phyloP scores from a whole-genome alignment of 768 basidiomycete species.

The Suillus placidus region DNA sequence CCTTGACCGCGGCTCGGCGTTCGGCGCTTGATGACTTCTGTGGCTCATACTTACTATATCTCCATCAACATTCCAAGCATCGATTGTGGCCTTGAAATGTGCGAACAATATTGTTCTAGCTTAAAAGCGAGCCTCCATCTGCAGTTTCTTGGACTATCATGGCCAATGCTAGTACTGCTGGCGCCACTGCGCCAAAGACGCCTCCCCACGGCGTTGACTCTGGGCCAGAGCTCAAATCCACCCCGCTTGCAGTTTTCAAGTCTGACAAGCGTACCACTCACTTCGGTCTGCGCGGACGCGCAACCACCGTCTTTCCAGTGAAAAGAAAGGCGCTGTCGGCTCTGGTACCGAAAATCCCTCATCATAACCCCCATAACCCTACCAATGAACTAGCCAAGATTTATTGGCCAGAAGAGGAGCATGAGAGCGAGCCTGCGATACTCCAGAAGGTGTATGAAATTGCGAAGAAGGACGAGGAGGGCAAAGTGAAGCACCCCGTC shows the following conservation, averaged over 20 bases:
- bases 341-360: background rate
- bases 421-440: background rate
- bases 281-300: slow-evolving; percentile 12
- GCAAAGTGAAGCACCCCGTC: background rate
- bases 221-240: too few relatives aligned
- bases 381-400: background rate
- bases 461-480: background rate
- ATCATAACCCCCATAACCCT: background rate
- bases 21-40: background rate
- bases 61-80: background rate
- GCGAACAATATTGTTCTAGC: background rate
- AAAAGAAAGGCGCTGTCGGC: background rate
- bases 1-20: background rate
- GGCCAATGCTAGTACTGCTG: background rate
- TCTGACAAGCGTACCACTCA: slow-evolving; percentile 2
- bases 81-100: background rate
- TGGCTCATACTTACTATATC: background rate
- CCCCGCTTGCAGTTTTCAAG: background rate
- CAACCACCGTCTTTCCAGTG: slow-evolving; percentile 14
- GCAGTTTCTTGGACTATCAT: background rate
- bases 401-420: background rate
- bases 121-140: background rate
- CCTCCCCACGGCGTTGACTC: background rate
- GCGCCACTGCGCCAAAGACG: background rate
- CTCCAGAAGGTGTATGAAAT: background rate